Evolutionary conservation across 2,329 filamentous ascomycete species (phyloP), one percentile per base, ranked within the genome.

Genomic region (Fusarium sp.): DNA sequence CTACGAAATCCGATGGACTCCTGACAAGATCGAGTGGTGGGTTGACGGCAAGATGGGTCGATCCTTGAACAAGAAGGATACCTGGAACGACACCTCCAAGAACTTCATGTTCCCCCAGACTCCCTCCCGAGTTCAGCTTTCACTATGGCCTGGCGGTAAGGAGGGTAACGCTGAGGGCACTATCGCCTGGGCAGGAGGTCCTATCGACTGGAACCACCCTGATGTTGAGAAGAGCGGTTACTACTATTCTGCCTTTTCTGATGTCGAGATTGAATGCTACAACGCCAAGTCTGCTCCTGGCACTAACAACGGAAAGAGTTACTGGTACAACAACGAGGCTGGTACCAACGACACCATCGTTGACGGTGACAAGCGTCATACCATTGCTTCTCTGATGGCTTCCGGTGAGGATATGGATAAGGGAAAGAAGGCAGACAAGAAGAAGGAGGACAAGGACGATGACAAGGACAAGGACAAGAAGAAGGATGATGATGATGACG

Each of bases 1-100:
- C 41, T 99, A 98, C 82, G 93, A 95, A 78, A 92, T 99, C 76
- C 90, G 93, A 79, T 99, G 96, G 96, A 92, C 90, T 4, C 93
- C 93, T 14, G 95, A 98, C 70, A 82, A 87, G 69, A 90, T 98
- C 71, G 91, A 89, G 61, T 99, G 96, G 96, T 87, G 88, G 63
- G 87, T 99, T 50, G 94, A 99, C 78, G 95, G 93, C 77, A 84
- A 91, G 57, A 85, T 90, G 28, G 88, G 91, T 69, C 93, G 96
- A 66, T 91, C 88, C 25, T 85, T 93, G 79, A 86, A 94, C 78
- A 90, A 91, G 78, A 85, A 87, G 18, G 88, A 93, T 40, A 98
- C 96, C 14, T 98, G 91, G 89, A 98, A 99, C 82, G 82, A 85
- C 14, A 97, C 93, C 9, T 82, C 89, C 61, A 91, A 94, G 80